A percentile compares a stretch with the other conserved stretches of the same genome.
Evolutionary conservation across 1,139 yeast species (phyloP).

Genomic region (Hyphopichia burtonii): DNA sequence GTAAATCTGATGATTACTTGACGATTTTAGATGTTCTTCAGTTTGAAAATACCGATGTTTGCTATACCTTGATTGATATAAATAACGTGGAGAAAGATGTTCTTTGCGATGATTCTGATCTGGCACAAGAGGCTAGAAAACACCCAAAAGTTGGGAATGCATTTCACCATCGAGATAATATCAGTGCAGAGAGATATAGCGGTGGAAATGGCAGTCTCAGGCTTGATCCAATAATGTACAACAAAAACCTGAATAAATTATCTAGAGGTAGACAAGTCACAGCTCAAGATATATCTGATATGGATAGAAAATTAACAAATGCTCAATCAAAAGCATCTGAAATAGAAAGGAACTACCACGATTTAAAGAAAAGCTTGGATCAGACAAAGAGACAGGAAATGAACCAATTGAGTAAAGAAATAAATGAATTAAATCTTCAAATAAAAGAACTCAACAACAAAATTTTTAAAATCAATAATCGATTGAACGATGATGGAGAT

Average conservation of each 20-base stretch:
- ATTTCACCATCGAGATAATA: constrained; percentile 38
- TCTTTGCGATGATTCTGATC: constrained; percentile 47
- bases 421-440: constrained; percentile 10
- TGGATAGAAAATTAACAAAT: constrained; percentile 13
- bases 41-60: constrained; percentile 52
- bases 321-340: constrained; percentile 14
- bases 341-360: constrained; percentile 16
- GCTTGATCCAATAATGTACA: constrained; percentile 58
- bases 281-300: constrained; percentile 17
- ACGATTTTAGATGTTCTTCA: constrained; percentile 63
- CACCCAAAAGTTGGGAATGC: constrained; percentile 45
- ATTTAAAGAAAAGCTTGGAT: constrained; percentile 13
- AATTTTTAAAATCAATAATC: constrained; percentile 23
- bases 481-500: constrained; percentile 36
- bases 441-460: constrained; percentile 16
- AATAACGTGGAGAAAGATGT: constrained; percentile 59
- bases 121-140: constrained; percentile 46
- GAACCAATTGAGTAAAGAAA: constrained; percentile 8
- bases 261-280: constrained; percentile 20
- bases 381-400: constrained; percentile 13
- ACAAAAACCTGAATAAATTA: constrained; percentile 28
- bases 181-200: constrained; percentile 45
- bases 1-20: constrained; percentile 28
- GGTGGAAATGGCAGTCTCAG: constrained; percentile 44
- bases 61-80: constrained; percentile 65